These are phyloP conservation scores for Alternaria brassicae DNA, from an alignment of 2,329 filamentous ascomycete species.

Conservation along the genomic window DNA sequence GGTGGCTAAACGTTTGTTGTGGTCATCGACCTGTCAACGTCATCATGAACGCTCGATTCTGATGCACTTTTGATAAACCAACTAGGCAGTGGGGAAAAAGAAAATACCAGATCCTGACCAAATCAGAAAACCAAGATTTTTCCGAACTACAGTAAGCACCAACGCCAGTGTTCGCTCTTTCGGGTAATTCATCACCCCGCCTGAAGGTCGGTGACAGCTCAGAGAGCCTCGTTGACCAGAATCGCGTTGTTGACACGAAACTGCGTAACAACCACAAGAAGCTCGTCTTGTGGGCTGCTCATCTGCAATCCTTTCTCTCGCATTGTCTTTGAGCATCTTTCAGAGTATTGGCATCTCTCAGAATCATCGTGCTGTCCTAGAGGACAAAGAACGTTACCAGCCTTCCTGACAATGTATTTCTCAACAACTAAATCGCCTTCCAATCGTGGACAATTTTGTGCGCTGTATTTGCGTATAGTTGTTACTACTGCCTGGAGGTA, in stretches of 20 bases:
- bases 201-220: neutral
- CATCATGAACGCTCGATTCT: neutral
- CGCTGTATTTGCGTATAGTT: too few relatives aligned
- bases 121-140: neutral
- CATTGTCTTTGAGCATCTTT: neutral
- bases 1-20: neutral
- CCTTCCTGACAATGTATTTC: neutral
- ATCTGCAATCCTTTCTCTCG: neutral
- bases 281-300: neutral
- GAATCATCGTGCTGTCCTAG: too few relatives aligned
- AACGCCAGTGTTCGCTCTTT: neutral
- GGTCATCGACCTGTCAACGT: neutral
- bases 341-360: neutral
- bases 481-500: constrained; percentile 10
- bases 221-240: neutral
- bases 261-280: neutral
- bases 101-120: neutral
- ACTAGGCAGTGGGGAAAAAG: neutral
- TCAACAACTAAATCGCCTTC: neutral
- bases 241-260: neutral
- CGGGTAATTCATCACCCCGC: neutral
- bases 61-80: neutral
- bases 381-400: neutral
- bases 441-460: neutral
- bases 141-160: fast-evolving